Evolutionary conservation across 2,329 filamentous ascomycete species (phyloP).

Genomic region (Orbilia quercus): DNA sequence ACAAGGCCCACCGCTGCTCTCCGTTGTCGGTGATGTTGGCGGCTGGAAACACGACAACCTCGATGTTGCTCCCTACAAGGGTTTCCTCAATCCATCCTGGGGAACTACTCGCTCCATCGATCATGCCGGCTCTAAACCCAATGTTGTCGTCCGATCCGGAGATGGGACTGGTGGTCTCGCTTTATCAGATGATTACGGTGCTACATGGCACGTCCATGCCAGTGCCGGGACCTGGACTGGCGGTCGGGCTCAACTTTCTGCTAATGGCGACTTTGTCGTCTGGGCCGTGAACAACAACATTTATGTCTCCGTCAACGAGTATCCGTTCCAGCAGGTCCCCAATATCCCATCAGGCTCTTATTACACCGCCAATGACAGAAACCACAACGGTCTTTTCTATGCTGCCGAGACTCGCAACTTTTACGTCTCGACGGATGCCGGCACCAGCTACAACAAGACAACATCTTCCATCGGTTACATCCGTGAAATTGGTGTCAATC

Average conservation of each 20-base stretch:
- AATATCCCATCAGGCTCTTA: slow-evolving; percentile 65
- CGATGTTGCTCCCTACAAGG: slow-evolving; percentile 64
- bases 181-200: slow-evolving; percentile 67
- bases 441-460: slow-evolving; percentile 65
- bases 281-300: slow-evolving; percentile 49
- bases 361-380: slow-evolving; percentile 69
- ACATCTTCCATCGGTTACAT: slow-evolving; percentile 59
- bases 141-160: slow-evolving; percentile 68
- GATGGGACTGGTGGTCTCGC: slow-evolving; percentile 63
- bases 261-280: slow-evolving; percentile 52
- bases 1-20: slow-evolving; percentile 68
- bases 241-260: slow-evolving; percentile 48
- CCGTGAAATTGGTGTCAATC: slow-evolving; percentile 71
- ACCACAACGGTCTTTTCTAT: slow-evolving; percentile 68
- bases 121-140: slow-evolving; percentile 61
- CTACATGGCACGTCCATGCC: slow-evolving; percentile 66
- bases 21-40: slow-evolving; percentile 68
- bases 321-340: slow-evolving; percentile 65
- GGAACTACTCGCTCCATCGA: slow-evolving; percentile 65
- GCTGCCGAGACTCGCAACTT: slow-evolving; percentile 66
- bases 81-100: slow-evolving; percentile 67
- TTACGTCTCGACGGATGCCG: slow-evolving; percentile 68
- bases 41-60: slow-evolving; percentile 66
- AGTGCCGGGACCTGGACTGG: slow-evolving; percentile 63
- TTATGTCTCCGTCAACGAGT: slow-evolving; percentile 61